Evolutionary conservation across 345 rosid species (phyloP).

Genomic region (Eucalyptus pauciflora): DNA sequence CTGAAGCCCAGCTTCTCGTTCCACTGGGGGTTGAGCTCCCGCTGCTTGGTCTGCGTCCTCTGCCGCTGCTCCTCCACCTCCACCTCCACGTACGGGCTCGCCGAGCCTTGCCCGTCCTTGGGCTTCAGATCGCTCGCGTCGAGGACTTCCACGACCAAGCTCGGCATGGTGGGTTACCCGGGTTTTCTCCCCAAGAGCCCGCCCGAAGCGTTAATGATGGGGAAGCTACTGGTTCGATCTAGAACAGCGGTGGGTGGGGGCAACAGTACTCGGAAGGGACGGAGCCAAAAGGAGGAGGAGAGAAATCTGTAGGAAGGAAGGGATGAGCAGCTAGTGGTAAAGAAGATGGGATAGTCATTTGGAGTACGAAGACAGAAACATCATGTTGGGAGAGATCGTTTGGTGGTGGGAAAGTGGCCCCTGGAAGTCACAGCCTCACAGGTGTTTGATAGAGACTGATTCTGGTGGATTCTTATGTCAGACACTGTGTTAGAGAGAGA

Average conservation of each 20-base stretch:
- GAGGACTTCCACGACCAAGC: slow-evolving; percentile 5
- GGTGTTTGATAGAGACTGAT: not conserved
- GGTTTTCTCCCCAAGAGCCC: not conserved
- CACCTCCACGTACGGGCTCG: slow-evolving; percentile 9
- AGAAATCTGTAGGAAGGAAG: too few relatives aligned
- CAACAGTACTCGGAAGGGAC: not conserved
- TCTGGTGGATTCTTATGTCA: not conserved
- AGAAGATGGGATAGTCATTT: not conserved
- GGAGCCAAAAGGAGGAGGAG: too few relatives aligned
- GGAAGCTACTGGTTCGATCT: not conserved
- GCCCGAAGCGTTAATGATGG: not conserved
- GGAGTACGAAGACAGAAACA: not conserved
- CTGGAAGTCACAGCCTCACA: not conserved
- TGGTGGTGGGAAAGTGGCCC: not conserved
- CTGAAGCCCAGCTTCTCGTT: slow-evolving; percentile 3
- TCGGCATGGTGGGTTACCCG: not conserved
- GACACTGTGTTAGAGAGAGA: not conserved
- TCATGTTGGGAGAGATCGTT: not conserved
- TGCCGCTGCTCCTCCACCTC: not conserved
- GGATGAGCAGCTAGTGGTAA: not conserved
- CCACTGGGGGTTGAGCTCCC: slow-evolving; percentile 10
- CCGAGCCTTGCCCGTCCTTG: slow-evolving; percentile 10
- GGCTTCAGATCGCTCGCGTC: slow-evolving; percentile 10
- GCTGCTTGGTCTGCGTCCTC: not conserved
- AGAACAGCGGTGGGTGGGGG: not conserved